A percentile compares a stretch with the other conserved stretches of the same genome.
phyloP scores from a whole-genome alignment of 371 early-diverging fungal species.

The Phascolomyces articulosus region DNA sequence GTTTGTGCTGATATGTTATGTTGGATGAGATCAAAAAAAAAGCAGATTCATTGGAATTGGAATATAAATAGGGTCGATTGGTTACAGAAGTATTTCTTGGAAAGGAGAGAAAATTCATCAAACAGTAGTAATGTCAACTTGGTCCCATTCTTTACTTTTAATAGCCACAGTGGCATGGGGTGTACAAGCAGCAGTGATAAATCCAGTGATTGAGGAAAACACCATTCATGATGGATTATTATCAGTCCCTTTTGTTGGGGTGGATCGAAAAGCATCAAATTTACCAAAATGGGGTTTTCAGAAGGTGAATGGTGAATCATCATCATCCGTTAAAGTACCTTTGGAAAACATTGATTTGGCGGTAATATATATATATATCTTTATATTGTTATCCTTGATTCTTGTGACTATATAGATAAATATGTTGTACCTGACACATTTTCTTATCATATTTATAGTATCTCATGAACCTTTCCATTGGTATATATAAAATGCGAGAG shows the following conservation, averaged over 20 bases:
- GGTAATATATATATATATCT: slow-evolving; percentile 11
- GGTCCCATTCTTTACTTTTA: neutral
- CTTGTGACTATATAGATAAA: too few relatives aligned
- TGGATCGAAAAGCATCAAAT: slow-evolving; percentile 18
- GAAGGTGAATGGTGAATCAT: neutral
- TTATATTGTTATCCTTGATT: too few relatives aligned
- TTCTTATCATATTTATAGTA: too few relatives aligned
- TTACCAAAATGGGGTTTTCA: slow-evolving; percentile 6
- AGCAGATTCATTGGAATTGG: too few relatives aligned
- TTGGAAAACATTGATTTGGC: slow-evolving; percentile 24
- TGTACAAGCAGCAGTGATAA: neutral
- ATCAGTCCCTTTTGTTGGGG: slow-evolving; percentile 17
- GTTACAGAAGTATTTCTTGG: neutral
- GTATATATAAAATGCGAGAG: too few relatives aligned
- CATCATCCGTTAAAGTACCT: slow-evolving; percentile 13
- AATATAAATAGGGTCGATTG: neutral
- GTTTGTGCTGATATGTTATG: neutral
- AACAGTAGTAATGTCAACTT: neutral
- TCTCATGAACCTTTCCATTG: slow-evolving; percentile 41
- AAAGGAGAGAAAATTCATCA: too few relatives aligned
- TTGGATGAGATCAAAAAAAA: too few relatives aligned
- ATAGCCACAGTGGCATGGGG: neutral
- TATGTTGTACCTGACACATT: neutral
- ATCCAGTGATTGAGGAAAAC: neutral
- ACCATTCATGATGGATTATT: slow-evolving; percentile 14